phyloP scores from a whole-genome alignment of 23 red algal species.

The Gracilaria vermiculophylla region DNA sequence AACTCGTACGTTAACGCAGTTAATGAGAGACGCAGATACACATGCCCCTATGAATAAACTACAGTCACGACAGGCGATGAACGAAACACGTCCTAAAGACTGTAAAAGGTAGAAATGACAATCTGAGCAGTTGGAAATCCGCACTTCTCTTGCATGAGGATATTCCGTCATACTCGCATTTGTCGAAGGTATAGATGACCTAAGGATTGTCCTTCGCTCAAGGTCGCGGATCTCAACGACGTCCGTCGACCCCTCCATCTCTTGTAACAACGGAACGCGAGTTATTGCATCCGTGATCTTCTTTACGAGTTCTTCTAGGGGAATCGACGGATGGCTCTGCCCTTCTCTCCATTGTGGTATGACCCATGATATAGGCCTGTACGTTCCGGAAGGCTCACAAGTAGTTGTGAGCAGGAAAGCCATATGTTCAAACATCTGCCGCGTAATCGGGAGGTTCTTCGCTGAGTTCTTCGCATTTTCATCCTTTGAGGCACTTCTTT shows the following conservation, averaged over 20 bases:
- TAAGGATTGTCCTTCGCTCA: slow-evolving; percentile 62
- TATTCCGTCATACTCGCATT: slow-evolving; percentile 33
- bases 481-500: not conserved
- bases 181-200: slow-evolving; percentile 41
- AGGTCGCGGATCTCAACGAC: slow-evolving; percentile 61
- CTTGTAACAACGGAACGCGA: slow-evolving; percentile 2
- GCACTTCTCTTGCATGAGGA: slow-evolving; percentile 68
- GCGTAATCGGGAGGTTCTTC: slow-evolving; percentile 34
- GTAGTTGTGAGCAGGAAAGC: slow-evolving; percentile 65
- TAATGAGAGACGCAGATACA: slow-evolving; percentile 69
- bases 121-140: slow-evolving; percentile 84
- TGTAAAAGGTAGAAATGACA: slow-evolving; percentile 80
- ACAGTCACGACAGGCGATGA: slow-evolving; percentile 78
- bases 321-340: not conserved
- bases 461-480: slow-evolving; percentile 38
- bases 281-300: slow-evolving; percentile 40
- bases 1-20: slow-evolving; percentile 70
- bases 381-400: slow-evolving; percentile 14
- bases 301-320: slow-evolving; percentile 37
- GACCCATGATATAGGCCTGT: slow-evolving; percentile 40
- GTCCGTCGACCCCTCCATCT: slow-evolving; percentile 29
- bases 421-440: slow-evolving; percentile 66
- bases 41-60: slow-evolving; percentile 85
- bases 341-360: slow-evolving; percentile 62
- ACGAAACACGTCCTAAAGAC: slow-evolving; percentile 59